These are phyloP conservation scores for Rhipidocladum racemiflorum DNA, from an alignment of 176 grass and related monocot species.

Conservation along the genomic window DNA sequence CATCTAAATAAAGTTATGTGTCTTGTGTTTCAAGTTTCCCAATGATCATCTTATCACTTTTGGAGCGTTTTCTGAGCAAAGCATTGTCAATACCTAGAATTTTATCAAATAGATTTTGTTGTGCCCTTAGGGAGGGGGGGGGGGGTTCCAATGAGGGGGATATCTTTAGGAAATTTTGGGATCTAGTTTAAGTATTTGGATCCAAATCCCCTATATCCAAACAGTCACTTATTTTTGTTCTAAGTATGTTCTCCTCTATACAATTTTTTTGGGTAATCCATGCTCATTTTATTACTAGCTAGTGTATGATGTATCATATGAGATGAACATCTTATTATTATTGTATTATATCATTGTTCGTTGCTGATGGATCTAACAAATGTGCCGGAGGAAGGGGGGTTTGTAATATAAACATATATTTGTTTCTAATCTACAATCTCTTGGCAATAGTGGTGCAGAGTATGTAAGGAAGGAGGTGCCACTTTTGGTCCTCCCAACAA, in stretches of 20 bases:
- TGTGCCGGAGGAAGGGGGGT: not conserved
- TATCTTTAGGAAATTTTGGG: not conserved
- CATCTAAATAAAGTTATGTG: not conserved
- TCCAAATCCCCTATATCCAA: not conserved
- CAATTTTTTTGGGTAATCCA: not conserved
- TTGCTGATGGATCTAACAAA: not conserved
- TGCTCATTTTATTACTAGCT: not conserved
- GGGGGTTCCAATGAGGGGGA: not conserved
- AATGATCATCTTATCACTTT: not conserved
- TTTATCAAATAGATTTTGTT: not conserved
- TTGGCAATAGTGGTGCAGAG: conserved; percentile 72
- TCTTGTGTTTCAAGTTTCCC: not conserved
- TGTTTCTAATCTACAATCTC: conserved; percentile 36
- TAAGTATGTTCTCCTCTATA: not conserved
- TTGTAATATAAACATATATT: not conserved
- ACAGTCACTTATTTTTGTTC: not conserved
- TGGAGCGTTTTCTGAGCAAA: not conserved
- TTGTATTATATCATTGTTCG: not conserved
- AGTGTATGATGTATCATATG: not conserved
- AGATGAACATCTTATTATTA: not conserved
- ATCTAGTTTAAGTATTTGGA: not conserved
- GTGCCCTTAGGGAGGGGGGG: not conserved
- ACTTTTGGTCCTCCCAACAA: conserved; percentile 63
- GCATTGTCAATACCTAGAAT: not conserved
- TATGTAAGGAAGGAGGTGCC: conserved; percentile 85